These are phyloP conservation scores for Yamadazyma kanchanaburiensis DNA, from an alignment of 1,139 yeast genomes.

Conservation along the genomic window DNA sequence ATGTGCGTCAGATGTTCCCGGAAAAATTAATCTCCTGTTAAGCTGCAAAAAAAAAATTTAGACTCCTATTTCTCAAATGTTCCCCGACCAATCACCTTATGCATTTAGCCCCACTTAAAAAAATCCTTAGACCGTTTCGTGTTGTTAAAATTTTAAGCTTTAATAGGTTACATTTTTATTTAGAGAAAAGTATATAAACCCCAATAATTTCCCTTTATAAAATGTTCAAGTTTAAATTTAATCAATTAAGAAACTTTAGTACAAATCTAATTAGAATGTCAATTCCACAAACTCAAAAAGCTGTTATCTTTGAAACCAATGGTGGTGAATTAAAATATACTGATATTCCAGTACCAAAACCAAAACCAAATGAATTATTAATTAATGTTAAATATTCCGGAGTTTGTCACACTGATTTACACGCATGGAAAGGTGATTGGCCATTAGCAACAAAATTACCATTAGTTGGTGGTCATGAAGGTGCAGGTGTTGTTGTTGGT, in stretches of 20 bases:
- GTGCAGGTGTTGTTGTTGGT: slow-evolving; percentile 77
- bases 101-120: too few relatives aligned
- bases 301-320: slow-evolving; percentile 33
- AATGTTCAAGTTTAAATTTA: slow-evolving; percentile 8
- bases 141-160: too few relatives aligned
- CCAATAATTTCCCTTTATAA: slow-evolving; percentile 4
- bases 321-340: slow-evolving; percentile 51
- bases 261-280: slow-evolving; percentile 12
- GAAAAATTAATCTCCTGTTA: too few relatives aligned
- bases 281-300: slow-evolving; percentile 38
- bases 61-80: too few relatives aligned
- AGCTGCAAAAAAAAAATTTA: too few relatives aligned
- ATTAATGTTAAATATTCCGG: slow-evolving; percentile 72
- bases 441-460: slow-evolving; percentile 66
- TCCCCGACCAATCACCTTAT: too few relatives aligned
- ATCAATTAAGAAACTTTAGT: slow-evolving; percentile 3
- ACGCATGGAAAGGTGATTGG: slow-evolving; percentile 81
- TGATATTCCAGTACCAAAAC: slow-evolving; percentile 66
- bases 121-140: neutral
- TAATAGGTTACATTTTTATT: too few relatives aligned
- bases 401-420: slow-evolving; percentile 77
- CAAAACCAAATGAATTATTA: slow-evolving; percentile 65
- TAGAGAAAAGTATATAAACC: slow-evolving; percentile 5
- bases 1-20: too few relatives aligned
- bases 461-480: slow-evolving; percentile 80